These are phyloP conservation scores for Fusarium napiforme DNA, from an alignment of 2,329 filamentous ascomycete species.

Conservation along the genomic window DNA sequence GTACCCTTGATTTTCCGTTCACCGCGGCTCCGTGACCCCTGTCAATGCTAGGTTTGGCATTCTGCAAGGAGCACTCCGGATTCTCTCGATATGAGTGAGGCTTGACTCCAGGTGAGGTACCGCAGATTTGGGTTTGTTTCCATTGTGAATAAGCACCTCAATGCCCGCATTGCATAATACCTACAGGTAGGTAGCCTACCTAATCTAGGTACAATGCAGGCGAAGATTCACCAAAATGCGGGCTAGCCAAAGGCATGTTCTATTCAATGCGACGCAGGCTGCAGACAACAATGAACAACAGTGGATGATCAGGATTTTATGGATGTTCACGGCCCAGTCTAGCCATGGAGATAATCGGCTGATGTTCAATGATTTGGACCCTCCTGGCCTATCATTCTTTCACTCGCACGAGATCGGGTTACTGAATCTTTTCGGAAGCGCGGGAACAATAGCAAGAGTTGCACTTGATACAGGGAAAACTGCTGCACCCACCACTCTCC, in stretches of 20 bases:
- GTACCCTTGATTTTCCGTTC: constrained; percentile 46
- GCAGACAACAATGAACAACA: not conserved
- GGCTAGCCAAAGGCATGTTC: not conserved
- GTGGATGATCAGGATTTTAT: constrained; percentile 16
- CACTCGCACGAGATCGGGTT: constrained; percentile 37
- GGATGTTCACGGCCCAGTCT: constrained; percentile 6
- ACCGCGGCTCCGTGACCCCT: constrained; percentile 37
- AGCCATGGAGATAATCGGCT: constrained; percentile 31
- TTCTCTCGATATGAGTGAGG: constrained; percentile 27
- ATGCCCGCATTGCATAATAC: not conserved
- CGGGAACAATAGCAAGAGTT: constrained; percentile 7
- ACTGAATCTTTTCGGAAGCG: constrained; percentile 29
- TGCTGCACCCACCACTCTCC: constrained; percentile 8
- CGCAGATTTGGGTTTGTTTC: not conserved
- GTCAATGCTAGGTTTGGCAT: constrained; percentile 17
- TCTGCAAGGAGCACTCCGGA: constrained; percentile 40
- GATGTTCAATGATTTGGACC: constrained; percentile 14
- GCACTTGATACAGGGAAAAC: constrained; percentile 1
- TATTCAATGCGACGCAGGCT: not conserved
- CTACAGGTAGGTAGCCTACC: not conserved
- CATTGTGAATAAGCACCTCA: not conserved
- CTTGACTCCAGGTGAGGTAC: not conserved
- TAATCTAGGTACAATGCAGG: not conserved
- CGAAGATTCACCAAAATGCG: not conserved
- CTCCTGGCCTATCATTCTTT: constrained; percentile 9